phyloP scores from a whole-genome alignment of 768 basidiomycete species.

The Kwoniella newhampshirensis region DNA sequence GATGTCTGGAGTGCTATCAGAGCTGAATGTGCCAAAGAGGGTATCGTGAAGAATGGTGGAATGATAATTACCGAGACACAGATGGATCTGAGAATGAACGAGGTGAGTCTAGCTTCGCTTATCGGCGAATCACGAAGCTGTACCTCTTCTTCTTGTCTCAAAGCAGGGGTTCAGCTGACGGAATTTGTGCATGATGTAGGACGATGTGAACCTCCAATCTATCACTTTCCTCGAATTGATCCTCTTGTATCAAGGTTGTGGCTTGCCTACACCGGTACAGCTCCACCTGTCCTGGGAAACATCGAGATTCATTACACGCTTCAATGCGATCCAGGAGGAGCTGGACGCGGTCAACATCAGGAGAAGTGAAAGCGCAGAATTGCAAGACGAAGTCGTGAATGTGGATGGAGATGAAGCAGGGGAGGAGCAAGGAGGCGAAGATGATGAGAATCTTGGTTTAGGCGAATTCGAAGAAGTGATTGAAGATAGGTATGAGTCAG shows the following conservation, averaged over 20 bases:
- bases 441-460: constrained; percentile 67
- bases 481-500: not conserved
- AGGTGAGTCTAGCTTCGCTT: constrained; percentile 35
- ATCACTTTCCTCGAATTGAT: constrained; percentile 55
- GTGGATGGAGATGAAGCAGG: constrained; percentile 78
- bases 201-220: constrained; percentile 34
- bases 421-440: constrained; percentile 82
- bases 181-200: constrained; percentile 14
- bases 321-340: constrained; percentile 29
- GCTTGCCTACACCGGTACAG: constrained; percentile 27
- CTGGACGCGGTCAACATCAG: constrained; percentile 12
- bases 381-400: constrained; percentile 73
- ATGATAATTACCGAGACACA: constrained; percentile 38
- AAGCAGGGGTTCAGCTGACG: not conserved
- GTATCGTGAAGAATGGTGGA: constrained; percentile 18
- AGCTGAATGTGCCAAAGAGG: constrained; percentile 23
- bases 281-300: constrained; percentile 34
- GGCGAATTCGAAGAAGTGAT: not conserved
- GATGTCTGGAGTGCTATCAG: constrained; percentile 32
- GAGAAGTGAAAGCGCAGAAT: constrained; percentile 7
- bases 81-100: constrained; percentile 41
- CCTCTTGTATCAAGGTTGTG: constrained; percentile 34
- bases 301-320: constrained; percentile 23
- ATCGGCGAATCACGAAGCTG: not conserved
- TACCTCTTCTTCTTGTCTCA: not conserved